These are phyloP conservation scores for Fusarium setosum DNA, from an alignment of 2,329 filamentous ascomycete species.

Conservation along the genomic window DNA sequence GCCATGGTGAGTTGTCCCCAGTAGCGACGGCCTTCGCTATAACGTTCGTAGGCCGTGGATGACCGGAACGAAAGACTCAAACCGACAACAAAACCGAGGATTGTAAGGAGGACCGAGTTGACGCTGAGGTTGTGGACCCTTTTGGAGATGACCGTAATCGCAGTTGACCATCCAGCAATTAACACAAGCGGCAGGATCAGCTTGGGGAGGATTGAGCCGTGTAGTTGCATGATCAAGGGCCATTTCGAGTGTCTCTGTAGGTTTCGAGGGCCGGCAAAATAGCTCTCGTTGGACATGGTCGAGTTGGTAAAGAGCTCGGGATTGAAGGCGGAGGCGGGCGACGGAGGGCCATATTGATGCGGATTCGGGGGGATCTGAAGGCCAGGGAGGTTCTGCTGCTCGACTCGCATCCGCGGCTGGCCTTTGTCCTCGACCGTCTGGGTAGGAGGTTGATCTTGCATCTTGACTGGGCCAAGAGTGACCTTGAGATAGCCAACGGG, in stretches of 20 bases:
- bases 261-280: conserved; percentile 75
- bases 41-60: conserved; percentile 81
- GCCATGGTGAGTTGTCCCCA: conserved; percentile 72
- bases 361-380: neutral
- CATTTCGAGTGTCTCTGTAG: conserved; percentile 80
- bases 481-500: too few species aligned
- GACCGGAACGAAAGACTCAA: conserved; percentile 80
- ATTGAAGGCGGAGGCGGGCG: conserved; percentile 34
- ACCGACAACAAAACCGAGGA: conserved; percentile 85
- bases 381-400: neutral
- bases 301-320: conserved; percentile 43
- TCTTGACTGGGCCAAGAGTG: too few species aligned
- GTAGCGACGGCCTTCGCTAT: conserved; percentile 71
- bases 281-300: conserved; percentile 61
- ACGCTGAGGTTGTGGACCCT: conserved; percentile 54
- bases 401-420: too few species aligned
- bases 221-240: conserved; percentile 79
- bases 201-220: conserved; percentile 79
- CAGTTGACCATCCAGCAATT: conserved; percentile 72
- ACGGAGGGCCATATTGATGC: conserved; percentile 25
- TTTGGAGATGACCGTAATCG: conserved; percentile 68
- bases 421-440: too few species aligned
- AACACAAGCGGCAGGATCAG: conserved; percentile 77
- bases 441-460: too few species aligned
- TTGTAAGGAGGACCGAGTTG: conserved; percentile 69